Evolutionary conservation across 805 yeast genomes (phyloP).

Genomic region (Candida railenensis): DNA sequence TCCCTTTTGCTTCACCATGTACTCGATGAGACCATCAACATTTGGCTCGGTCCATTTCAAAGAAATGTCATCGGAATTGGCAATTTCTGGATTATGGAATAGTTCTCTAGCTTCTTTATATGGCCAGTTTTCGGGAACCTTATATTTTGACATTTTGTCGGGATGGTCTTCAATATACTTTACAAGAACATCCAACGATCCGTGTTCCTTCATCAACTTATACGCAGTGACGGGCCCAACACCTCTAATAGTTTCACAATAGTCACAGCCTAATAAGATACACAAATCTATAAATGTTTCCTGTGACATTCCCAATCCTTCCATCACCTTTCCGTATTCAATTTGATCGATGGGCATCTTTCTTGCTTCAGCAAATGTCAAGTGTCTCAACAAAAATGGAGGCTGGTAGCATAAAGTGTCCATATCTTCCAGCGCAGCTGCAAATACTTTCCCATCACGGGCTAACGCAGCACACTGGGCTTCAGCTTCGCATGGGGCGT

Average conservation of each 20-base stretch:
- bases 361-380: conserved; percentile 92
- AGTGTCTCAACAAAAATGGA: conserved; percentile 77
- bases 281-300: conserved; percentile 86
- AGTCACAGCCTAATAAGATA: conserved; percentile 93
- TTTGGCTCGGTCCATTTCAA: conserved; percentile 91
- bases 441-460: conserved; percentile 85
- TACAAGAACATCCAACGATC: conserved; percentile 75
- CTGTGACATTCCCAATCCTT: conserved; percentile 71
- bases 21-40: conserved; percentile 76
- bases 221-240: conserved; percentile 95
- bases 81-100: conserved; percentile 80
- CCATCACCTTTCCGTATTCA: conserved; percentile 62
- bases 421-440: conserved; percentile 99
- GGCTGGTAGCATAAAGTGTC: conserved; percentile 93
- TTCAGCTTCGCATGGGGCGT: conserved; percentile 98
- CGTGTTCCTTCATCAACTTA: conserved; percentile 84
- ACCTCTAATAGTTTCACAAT: conserved; percentile 92
- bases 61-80: conserved; percentile 56
- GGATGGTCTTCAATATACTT: conserved; percentile 57
- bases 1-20: conserved; percentile 83
- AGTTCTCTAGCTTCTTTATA: conserved; percentile 82
- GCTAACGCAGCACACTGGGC: conserved; percentile 97
- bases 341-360: conserved; percentile 91
- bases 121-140: conserved; percentile 95
- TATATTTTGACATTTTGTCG: conserved; percentile 56